These are phyloP conservation scores for Suillus subluteus DNA, from an alignment of 768 basidiomycete genomes.

Conservation along the genomic window DNA sequence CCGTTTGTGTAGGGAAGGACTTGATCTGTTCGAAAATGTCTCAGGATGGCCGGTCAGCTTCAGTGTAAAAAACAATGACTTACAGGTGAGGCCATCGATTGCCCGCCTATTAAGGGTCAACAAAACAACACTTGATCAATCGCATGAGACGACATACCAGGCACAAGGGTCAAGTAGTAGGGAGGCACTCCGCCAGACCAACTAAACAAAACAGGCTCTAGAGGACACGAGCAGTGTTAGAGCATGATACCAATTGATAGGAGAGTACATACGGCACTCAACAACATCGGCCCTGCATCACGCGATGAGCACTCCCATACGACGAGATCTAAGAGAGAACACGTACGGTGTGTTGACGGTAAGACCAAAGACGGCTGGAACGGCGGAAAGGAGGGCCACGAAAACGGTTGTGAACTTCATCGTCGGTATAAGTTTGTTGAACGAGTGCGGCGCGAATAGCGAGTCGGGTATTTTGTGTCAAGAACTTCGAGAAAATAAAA, in stretches of 20 bases:
- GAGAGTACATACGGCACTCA: conserved; percentile 50
- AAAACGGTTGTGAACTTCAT: conserved; percentile 42
- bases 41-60: conserved; percentile 16
- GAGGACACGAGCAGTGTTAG: conserved; percentile 12
- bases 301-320: conserved; percentile 2
- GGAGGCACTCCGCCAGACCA: conserved; percentile 59
- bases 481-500: conserved; percentile 4
- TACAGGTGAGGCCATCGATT: conserved; percentile 55
- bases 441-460: conserved; percentile 20
- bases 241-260: neutral
- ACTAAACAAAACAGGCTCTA: conserved; percentile 61
- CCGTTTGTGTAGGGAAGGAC: conserved; percentile 50
- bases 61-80: conserved; percentile 20
- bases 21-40: conserved; percentile 47
- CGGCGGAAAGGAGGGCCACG: conserved; percentile 32
- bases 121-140: neutral
- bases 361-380: conserved; percentile 45
- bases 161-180: conserved; percentile 62
- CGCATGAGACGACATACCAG: conserved; percentile 46
- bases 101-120: conserved; percentile 47
- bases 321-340: conserved; percentile 12
- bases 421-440: conserved; percentile 17
- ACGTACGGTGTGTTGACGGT: conserved; percentile 76
- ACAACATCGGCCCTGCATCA: conserved; percentile 41
- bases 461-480: conserved; percentile 13